Base-by-base conservation (phyloP, 805 yeast genomes). In the Jamesozyma lodderae region DNA sequence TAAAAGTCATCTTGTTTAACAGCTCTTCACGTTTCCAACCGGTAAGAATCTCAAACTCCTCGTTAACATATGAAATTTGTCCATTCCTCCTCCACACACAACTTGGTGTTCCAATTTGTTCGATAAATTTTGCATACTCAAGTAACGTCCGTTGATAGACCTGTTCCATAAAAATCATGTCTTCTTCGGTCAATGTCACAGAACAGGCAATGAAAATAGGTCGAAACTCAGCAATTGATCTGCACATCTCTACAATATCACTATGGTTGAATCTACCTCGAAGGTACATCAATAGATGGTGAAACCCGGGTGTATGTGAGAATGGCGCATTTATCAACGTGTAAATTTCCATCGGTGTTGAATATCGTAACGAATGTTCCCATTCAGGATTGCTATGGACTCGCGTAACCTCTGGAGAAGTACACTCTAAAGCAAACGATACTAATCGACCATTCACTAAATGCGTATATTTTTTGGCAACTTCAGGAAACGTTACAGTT, bases 51-150 rank as follows among this genome's bases (percentile, higher is more conserved):
- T 92, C 80, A 57, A 90, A 90, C 59, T 90, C 97, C 47, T 83
- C 83, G n/a, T 94, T 94, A 3, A 88, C 94, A 43, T 88, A 90
- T 0, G 95, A 92, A 10, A 90, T 82, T 58, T 90, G 95, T 7
- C 96, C 95, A 1, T 96, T 87, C 37, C 97, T 70, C 47, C 98
- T 68, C 97, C 97, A 90, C 3, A 87, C 90, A 17, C 90, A 73
- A 0, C 96, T 87, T 2, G 97, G 97, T 0, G 96, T 90, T 0
- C 96, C 96, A 24, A 86, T 77, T 16, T 82, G 77, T 17, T 77
- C 70, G 28, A 92, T 81, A 56, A 84, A 83, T 57, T 80, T 82
- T 43, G 86, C 88, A 57, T 87, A 90, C 43, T 94, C 95, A 31
- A 90, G 64, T 26, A 90, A 64, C 0, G 97, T 87, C 32, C 98